Base-by-base conservation (phyloP, 306 rosid genomes). In the Acacia crassicarpa region DNA sequence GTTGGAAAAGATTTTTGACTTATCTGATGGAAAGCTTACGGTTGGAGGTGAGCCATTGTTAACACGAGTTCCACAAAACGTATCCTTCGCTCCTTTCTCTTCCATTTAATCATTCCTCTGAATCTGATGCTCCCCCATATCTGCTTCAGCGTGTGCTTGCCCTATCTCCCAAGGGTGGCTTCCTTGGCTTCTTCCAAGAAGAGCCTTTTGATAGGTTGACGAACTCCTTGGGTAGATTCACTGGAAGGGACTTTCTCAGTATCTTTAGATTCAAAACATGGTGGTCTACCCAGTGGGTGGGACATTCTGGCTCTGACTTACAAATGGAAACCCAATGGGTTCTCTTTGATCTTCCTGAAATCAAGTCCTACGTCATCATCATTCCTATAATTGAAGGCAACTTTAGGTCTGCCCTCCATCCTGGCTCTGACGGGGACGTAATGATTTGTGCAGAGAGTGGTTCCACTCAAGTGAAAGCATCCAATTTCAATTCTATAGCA, bases 201-300 rank as follows among this genome's bases (percentile, higher is more conserved):
- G 72, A 72, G 19, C 88, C 97, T 3, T 89, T 95, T 2, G 90
- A 91, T 33, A 89, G 91, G 78, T 78, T 90, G 76, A 67, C 65
- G 20, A 94, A 91, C 78, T 89, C 94, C 5, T 78, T 94, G 78
- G 97, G 97, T 5, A 82, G 89, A 43, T 81, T 94, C 84, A 84
- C 15, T 1, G 81, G 69, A 9, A 91, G 93, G 27, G 78, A 91
- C 75, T 94, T 94, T 19, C 81, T 93, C 0, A 91, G 97, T 62
- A 76, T 93, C 61, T 93, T 93, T 74, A 83, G 98, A 91, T 93
- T 93, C 93, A 94, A 94, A 85, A 93, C 98, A 5, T 94, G 98
- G 97, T 93, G 97, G 98, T 93, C 98, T 4, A 94, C 97, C 43
- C 93, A 89, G 83, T 94, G 94, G 97, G 91, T 90, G 8, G 97